Conservation (phyloP, 768 basidiomycete species). For the Ephemerocybe angulata region DNA sequence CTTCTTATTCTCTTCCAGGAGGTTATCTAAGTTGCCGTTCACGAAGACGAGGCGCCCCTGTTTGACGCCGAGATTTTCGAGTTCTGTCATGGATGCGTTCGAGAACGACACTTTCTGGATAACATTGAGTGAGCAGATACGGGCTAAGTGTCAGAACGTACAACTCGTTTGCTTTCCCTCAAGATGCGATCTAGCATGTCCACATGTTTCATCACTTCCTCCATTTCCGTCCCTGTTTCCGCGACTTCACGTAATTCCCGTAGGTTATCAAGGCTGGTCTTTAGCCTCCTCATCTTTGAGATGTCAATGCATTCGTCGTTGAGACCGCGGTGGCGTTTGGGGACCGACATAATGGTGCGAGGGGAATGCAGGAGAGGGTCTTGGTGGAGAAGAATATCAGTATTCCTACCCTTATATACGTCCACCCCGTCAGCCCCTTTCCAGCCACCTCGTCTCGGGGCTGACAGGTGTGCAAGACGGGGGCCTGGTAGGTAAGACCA, state of each 20-base stretch:
- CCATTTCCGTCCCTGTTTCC: slow-evolving; percentile 4
- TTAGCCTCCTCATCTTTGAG: slow-evolving; percentile 1
- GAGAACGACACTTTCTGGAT: slow-evolving; percentile 3
- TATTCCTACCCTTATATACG: no score
- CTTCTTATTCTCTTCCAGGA: not conserved
- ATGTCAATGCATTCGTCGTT: not conserved
- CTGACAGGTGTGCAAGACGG: no score
- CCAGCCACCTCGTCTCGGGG: no score
- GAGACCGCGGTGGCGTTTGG: not conserved
- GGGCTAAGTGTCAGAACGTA: not conserved
- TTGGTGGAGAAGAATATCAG: no score
- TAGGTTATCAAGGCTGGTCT: not conserved
- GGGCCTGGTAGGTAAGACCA: no score
- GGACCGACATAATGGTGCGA: not conserved
- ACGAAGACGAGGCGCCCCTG: slow-evolving; percentile 2
- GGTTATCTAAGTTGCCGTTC: not conserved
- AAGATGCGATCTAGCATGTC: not conserved
- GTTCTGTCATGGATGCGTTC: not conserved
- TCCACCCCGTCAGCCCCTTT: no score
- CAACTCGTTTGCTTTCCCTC: not conserved
- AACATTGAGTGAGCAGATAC: not conserved
- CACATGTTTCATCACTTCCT: not conserved
- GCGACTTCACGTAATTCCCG: not conserved
- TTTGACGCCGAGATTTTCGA: not conserved
- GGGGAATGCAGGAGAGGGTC: no score